Percentiles rank a stretch among this genome's conserved stretches.
Evolutionary conservation across 495 filamentous ascomycete species (phyloP).

Genomic region (Platismatia glauca): DNA sequence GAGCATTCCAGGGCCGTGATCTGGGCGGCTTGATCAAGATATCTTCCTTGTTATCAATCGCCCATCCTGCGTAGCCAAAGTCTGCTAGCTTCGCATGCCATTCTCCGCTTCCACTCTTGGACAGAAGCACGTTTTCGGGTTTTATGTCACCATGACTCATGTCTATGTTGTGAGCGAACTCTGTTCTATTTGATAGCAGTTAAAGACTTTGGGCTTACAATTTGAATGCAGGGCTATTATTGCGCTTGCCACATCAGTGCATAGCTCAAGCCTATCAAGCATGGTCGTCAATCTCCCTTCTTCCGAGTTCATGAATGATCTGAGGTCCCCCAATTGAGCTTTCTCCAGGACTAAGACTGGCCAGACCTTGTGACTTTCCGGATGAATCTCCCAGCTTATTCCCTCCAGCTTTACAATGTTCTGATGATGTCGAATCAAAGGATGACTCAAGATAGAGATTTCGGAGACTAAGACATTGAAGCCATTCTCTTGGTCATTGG

Average conservation of each 20-base stretch:
- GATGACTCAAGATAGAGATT: slow-evolving; percentile 1
- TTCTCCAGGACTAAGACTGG: slow-evolving; percentile 24
- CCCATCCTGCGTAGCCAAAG: slow-evolving; percentile 26
- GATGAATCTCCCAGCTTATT: slow-evolving; percentile 20
- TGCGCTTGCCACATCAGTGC: slow-evolving; percentile 6
- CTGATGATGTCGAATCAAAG: slow-evolving; percentile 15
- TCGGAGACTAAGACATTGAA: slow-evolving; percentile 6
- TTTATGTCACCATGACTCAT: slow-evolving; percentile 32
- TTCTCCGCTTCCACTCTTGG: slow-evolving; percentile 13
- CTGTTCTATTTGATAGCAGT: background rate
- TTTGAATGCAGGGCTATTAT: slow-evolving; percentile 3
- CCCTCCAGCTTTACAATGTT: slow-evolving; percentile 20
- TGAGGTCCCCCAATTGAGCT: slow-evolving; percentile 16
- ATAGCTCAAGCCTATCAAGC: slow-evolving; percentile 4
- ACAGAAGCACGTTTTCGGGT: slow-evolving; percentile 30
- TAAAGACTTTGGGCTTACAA: background rate
- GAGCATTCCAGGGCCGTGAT: slow-evolving; percentile 8
- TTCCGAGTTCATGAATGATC: background rate
- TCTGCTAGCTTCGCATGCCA: slow-evolving; percentile 27
- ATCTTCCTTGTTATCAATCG: background rate
- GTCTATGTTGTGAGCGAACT: slow-evolving; percentile 6
- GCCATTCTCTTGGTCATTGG: slow-evolving; percentile 7
- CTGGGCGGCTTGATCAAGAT: slow-evolving; percentile 1
- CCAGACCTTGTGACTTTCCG: slow-evolving; percentile 11
- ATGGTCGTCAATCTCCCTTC: background rate